Base-by-base conservation (phyloP, 306 rosid species). In the Cucumis melo region DNA sequence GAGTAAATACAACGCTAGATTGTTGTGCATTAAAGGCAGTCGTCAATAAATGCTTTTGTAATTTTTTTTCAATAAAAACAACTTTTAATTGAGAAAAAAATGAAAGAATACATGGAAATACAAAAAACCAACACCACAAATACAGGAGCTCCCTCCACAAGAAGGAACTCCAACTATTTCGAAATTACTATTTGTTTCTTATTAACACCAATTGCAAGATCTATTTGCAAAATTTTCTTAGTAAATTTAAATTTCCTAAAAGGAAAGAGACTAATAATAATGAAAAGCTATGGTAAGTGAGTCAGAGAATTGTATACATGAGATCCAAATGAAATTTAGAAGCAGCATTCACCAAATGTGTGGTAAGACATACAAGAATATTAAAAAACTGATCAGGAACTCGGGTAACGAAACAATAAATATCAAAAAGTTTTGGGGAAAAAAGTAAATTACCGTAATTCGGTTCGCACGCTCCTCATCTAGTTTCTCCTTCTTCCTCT, bases 381-480 rank as follows among this genome's bases (percentile, higher is more conserved):
- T 44, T 14, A 42, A 24, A 3, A 23, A 68, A 41, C 21, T 70
- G 75, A 21, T 71, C 41, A 48, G 6, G 14, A 46, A 24, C 38
- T 21, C 3, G 12, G 21, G 23, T 46, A 70, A 70, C 15, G 21
- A 72, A 78, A 53, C 3, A 32, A 32, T 32, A 32, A 32, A 32
- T 53, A 54, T 41, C 20, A 65, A 66, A 80, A 39, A 38, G 15
- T 41, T 75, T 36, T 5, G 67, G 41, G 15, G 76, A 11, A 14
- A 41, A 41, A 68, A 75, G 20, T 81, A 63, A 68, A 78, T 79
- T 44, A 87, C 98, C 78, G 97, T 90, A 80, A 94, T 94, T 51
- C 98, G 88, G 60, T 83, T 86, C 38, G 92, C 90, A 20, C 87
- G 89, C 72, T 93, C 94, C 75, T 91, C 87, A 70, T 91, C 98